phyloP scores from a whole-genome alignment of 305 asterid genomes.

The Solanum chacoense region DNA sequence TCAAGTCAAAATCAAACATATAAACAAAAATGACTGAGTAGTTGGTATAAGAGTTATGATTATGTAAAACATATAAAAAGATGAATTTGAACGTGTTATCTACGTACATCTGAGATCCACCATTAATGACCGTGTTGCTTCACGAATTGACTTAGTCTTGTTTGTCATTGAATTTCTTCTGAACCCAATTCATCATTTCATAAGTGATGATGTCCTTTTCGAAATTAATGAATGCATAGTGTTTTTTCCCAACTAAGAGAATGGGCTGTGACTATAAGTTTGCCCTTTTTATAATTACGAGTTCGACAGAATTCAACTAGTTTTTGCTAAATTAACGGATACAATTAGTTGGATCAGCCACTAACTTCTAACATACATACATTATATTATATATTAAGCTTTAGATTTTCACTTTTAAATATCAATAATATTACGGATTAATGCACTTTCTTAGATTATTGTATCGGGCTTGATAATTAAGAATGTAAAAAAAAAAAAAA shows the following conservation, averaged over 20 bases:
- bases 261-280: background rate
- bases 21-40: rapidly evolving
- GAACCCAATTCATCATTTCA: background rate
- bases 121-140: background rate
- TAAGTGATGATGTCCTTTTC: background rate
- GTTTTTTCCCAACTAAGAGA: background rate
- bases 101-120: background rate
- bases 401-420: background rate
- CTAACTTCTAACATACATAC: background rate
- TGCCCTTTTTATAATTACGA: background rate
- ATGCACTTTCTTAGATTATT: background rate
- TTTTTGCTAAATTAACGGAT: background rate
- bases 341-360: background rate
- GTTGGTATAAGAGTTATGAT: background rate
- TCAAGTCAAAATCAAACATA: rapidly evolving
- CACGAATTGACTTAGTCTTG: background rate
- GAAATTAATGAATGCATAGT: background rate
- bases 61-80: background rate
- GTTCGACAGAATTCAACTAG: background rate
- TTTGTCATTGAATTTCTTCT: background rate
- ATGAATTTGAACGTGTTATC: background rate
- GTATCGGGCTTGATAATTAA: background rate
- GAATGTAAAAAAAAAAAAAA: no score
- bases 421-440: background rate
- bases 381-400: background rate